phyloP scores from a whole-genome alignment of 2,329 filamentous ascomycete genomes.

The Colletotrichum tofieldiae region DNA sequence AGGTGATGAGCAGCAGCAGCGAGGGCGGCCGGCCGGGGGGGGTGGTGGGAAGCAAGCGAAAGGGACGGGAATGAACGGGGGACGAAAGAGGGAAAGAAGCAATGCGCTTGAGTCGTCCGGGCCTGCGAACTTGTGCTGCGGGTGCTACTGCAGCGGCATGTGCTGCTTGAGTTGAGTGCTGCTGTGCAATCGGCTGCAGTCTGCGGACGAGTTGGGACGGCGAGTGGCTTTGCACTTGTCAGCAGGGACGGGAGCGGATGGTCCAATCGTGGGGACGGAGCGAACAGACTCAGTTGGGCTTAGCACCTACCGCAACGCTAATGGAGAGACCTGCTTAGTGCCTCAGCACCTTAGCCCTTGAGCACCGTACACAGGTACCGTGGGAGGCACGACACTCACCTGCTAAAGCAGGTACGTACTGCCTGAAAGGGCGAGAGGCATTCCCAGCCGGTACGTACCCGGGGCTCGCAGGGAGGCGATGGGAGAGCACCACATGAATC shows the following conservation, averaged over 20 bases:
- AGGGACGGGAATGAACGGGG: slow-evolving; percentile 10
- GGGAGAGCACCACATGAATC: slow-evolving; percentile 31
- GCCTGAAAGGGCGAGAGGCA: not conserved
- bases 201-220: not conserved
- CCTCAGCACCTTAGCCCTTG: slow-evolving; percentile 4
- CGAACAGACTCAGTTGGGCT: slow-evolving; percentile 31
- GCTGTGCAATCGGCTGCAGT: not conserved
- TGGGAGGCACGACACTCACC: not conserved
- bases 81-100: slow-evolving; percentile 29
- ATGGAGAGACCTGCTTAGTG: slow-evolving; percentile 1
- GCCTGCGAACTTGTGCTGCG: slow-evolving; percentile 5
- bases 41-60: slow-evolving; percentile 16
- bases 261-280: slow-evolving; percentile 34
- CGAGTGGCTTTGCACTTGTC: slow-evolving; percentile 10
- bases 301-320: slow-evolving; percentile 26
- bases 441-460: not conserved
- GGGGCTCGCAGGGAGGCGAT: slow-evolving; percentile 7
- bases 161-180: not conserved
- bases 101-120: slow-evolving; percentile 14
- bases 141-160: not conserved
- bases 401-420: not conserved
- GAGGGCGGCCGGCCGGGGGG: slow-evolving; percentile 1
- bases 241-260: slow-evolving; percentile 20
- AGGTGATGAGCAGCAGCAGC: slow-evolving; percentile 27
- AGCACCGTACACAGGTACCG: not conserved